Percentiles rank a stretch among this genome's conserved stretches.
Evolutionary conservation across 768 basidiomycete genomes (phyloP).

Genomic region (Russula earlei): DNA sequence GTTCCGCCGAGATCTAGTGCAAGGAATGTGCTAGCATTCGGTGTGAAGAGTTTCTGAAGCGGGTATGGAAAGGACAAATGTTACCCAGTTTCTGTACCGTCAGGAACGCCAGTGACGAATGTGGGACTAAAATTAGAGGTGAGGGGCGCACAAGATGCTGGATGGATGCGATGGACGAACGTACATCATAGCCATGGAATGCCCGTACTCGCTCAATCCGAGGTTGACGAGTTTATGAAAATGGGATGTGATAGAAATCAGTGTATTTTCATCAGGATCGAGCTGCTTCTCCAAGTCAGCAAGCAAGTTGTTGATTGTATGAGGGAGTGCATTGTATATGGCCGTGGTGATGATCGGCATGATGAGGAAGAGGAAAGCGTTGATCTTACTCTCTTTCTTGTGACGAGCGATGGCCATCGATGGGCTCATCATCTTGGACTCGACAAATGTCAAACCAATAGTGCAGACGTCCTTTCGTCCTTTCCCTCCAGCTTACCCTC

Average conservation of each 20-base stretch:
- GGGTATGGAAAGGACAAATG: slow-evolving; percentile 3
- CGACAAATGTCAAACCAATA: slow-evolving; percentile 39
- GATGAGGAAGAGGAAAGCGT: not conserved
- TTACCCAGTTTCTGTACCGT: slow-evolving; percentile 91
- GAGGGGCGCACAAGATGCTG: not conserved
- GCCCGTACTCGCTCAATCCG: slow-evolving; percentile 65
- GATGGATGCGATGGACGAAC: slow-evolving; percentile 18
- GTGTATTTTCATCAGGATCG: too few relatives aligned
- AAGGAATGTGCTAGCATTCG: slow-evolving; percentile 70
- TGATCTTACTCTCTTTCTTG: too few relatives aligned
- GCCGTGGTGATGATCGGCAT: slow-evolving; percentile 18
- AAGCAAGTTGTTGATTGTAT: slow-evolving; percentile 29
- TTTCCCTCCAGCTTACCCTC: slow-evolving; percentile 64
- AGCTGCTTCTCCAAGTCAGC: slow-evolving; percentile 23
- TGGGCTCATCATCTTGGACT: slow-evolving; percentile 24
- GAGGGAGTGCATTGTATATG: slow-evolving; percentile 3
- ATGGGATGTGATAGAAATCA: slow-evolving; percentile 47
- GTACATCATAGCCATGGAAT: slow-evolving; percentile 90
- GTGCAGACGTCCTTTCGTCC: slow-evolving; percentile 87
- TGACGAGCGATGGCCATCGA: slow-evolving; percentile 17
- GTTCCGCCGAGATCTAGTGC: slow-evolving; percentile 97
- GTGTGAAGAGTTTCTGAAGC: not conserved
- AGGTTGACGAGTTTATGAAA: slow-evolving; percentile 74
- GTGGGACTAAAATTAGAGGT: slow-evolving; percentile 45
- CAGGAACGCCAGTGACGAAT: slow-evolving; percentile 90